These are phyloP conservation scores for Hypoxylon sp. DNA, from an alignment of 2,329 filamentous ascomycete genomes.

Conservation along the genomic window DNA sequence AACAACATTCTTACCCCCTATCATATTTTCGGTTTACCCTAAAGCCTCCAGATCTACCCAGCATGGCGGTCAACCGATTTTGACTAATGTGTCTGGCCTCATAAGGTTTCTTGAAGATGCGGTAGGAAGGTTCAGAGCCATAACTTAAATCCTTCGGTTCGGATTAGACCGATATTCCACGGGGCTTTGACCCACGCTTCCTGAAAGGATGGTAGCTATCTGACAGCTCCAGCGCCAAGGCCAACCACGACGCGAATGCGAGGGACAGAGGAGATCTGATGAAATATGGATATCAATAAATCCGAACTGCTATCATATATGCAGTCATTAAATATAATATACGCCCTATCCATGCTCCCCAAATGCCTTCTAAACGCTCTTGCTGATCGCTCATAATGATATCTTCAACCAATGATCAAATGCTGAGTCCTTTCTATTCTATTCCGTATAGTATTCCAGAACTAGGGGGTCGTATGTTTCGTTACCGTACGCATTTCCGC, in stretches of 20 bases:
- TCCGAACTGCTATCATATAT: constrained; percentile 22
- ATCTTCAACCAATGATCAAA: constrained; percentile 7
- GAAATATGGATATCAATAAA: constrained; percentile 30
- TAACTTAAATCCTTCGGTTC: background rate
- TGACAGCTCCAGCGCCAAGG: constrained; percentile 3
- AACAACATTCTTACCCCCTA: too few species aligned
- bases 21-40: too few species aligned
- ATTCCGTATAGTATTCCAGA: constrained; percentile 45
- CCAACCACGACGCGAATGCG: constrained; percentile 2
- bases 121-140: background rate
- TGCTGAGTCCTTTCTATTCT: background rate
- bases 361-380: constrained; percentile 15
- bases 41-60: background rate
- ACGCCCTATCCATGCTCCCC: constrained; percentile 8
- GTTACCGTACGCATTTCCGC: constrained; percentile 63
- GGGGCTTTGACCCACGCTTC: background rate
- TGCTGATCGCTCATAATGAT: constrained; percentile 31
- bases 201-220: background rate
- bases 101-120: background rate
- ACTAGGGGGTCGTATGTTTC: constrained; percentile 54
- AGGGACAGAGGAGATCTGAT: constrained; percentile 7
- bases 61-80: background rate
- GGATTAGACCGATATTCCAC: background rate
- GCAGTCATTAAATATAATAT: constrained; percentile 22
- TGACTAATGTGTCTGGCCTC: background rate